A percentile compares a stretch with the other conserved stretches of the same genome.
phyloP scores from a whole-genome alignment of 1,284 basidiomycete species.

The Apiotrichum gracile region DNA sequence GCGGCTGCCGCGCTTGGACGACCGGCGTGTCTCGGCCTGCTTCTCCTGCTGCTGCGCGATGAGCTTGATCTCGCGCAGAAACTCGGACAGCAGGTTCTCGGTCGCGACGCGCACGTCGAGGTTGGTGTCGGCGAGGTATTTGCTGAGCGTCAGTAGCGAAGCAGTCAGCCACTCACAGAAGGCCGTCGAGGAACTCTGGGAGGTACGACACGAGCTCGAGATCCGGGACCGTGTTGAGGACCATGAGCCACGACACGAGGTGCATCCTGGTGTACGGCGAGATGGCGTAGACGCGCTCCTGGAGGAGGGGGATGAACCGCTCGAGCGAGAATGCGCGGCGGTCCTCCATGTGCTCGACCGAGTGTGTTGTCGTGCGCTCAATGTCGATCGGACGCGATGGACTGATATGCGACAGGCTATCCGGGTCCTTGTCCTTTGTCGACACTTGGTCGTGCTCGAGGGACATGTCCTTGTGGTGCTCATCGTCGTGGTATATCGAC shows the following conservation, averaged over 20 bases:
- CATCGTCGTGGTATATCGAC: conserved; percentile 61
- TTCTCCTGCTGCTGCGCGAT: conserved; percentile 65
- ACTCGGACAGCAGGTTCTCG: conserved; percentile 84
- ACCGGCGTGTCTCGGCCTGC: conserved; percentile 21
- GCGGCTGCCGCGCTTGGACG: conserved; percentile 4
- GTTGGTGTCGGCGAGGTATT: conserved; percentile 91
- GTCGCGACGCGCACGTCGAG: conserved; percentile 90
- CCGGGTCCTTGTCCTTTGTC: conserved; percentile 2
- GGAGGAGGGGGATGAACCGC: conserved; percentile 87
- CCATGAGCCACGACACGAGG: conserved; percentile 92
- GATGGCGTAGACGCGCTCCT: conserved; percentile 89
- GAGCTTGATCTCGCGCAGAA: conserved; percentile 85
- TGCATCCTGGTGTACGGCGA: conserved; percentile 95
- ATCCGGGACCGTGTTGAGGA: conserved; percentile 94
- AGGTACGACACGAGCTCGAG: conserved; percentile 90
- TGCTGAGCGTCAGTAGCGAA: conserved; percentile 51
- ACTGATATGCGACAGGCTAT: not conserved
- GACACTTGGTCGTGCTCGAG: conserved; percentile 1
- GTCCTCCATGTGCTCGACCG: conserved; percentile 21
- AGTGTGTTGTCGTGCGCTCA: conserved; percentile 5
- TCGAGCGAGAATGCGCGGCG: conserved; percentile 78
- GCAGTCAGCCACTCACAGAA: conserved; percentile 60
- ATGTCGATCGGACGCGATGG: conserved; percentile 6
- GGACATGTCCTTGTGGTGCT: conserved; percentile 14
- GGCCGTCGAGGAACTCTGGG: conserved; percentile 88